Conservation (phyloP, 805 yeast genomes). For the Clavispora santaluciae region DNA sequence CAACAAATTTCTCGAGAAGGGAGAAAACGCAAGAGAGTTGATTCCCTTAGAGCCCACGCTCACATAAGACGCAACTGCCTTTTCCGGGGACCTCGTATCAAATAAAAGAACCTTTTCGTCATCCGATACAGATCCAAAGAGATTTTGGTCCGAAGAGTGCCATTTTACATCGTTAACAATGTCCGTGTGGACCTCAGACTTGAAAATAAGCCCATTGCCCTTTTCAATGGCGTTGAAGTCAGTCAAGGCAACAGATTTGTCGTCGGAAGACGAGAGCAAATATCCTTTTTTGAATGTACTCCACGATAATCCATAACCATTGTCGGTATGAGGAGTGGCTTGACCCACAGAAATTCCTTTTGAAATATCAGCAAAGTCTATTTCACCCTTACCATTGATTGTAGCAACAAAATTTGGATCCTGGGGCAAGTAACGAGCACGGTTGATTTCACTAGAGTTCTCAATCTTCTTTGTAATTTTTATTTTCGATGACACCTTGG, state of each 20-base stretch:
- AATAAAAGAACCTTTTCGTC: slow-evolving; percentile 52
- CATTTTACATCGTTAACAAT: slow-evolving; percentile 76
- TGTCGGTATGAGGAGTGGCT: slow-evolving; percentile 52
- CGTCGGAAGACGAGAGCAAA: slow-evolving; percentile 63
- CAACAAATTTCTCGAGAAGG: slow-evolving; percentile 51
- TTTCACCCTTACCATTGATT: slow-evolving; percentile 62
- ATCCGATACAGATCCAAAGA: slow-evolving; percentile 73
- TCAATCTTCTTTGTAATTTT: slow-evolving; percentile 57
- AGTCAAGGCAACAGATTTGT: slow-evolving; percentile 58
- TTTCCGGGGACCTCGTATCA: slow-evolving; percentile 43
- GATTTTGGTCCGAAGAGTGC: slow-evolving; percentile 47
- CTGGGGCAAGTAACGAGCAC: slow-evolving; percentile 70
- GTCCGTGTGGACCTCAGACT: slow-evolving; percentile 38
- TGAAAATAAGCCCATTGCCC: slow-evolving; percentile 8
- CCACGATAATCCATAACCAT: slow-evolving; percentile 77
- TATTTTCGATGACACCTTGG: slow-evolving; percentile 47
- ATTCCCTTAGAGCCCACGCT: slow-evolving; percentile 37
- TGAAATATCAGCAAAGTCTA: slow-evolving; percentile 47
- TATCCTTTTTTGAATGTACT: slow-evolving; percentile 44
- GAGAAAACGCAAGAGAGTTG: slow-evolving; percentile 64
- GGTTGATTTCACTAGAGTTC: slow-evolving; percentile 62
- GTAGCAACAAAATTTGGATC: slow-evolving; percentile 53
- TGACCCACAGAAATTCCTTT: slow-evolving; percentile 23
- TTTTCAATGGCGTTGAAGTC: slow-evolving; percentile 30
- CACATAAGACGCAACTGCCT: slow-evolving; percentile 23